Evolutionary conservation across 805 yeast genomes (phyloP).

Genomic region (Nakazawaea anatomiae): DNA sequence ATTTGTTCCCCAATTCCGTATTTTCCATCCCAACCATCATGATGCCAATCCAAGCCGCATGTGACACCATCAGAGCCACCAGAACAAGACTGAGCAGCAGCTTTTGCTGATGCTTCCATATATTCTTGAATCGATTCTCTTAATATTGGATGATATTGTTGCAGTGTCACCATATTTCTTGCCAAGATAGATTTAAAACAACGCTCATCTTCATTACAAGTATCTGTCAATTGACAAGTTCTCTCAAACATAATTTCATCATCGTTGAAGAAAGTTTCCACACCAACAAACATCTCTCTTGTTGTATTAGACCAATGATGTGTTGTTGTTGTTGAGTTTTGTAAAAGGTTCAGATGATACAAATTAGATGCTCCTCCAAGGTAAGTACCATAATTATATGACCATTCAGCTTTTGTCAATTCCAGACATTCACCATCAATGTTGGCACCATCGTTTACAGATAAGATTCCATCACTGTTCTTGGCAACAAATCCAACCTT

Average conservation of each 20-base stretch:
- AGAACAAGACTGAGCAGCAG: constrained; percentile 63
- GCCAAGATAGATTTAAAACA: constrained; percentile 68
- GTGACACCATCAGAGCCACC: constrained; percentile 76
- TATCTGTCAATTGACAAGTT: constrained; percentile 46
- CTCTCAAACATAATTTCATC: constrained; percentile 51
- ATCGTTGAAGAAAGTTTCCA: constrained; percentile 37
- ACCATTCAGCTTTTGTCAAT: constrained; percentile 52
- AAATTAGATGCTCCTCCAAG: constrained; percentile 19
- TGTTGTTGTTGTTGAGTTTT: constrained; percentile 13
- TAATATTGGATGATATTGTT: constrained; percentile 46
- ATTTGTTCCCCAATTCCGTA: constrained; percentile 81
- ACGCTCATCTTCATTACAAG: constrained; percentile 72
- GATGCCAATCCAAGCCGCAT: constrained; percentile 67
- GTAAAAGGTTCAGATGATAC: constrained; percentile 5
- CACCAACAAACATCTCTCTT: constrained; percentile 27
- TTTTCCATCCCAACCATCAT: constrained; percentile 52
- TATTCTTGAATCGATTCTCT: constrained; percentile 27
- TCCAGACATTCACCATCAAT: constrained; percentile 41
- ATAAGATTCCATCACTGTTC: constrained; percentile 21
- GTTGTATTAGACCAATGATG: constrained; percentile 44
- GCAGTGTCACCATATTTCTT: constrained; percentile 55
- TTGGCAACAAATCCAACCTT: constrained; percentile 19
- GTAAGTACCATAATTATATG: constrained; percentile 65
- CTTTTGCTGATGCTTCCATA: constrained; percentile 48
- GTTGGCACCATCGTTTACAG: constrained; percentile 55